Base-by-base conservation (phyloP, 2,329 filamentous ascomycete species). In the Phyllosticta ampelicida region DNA sequence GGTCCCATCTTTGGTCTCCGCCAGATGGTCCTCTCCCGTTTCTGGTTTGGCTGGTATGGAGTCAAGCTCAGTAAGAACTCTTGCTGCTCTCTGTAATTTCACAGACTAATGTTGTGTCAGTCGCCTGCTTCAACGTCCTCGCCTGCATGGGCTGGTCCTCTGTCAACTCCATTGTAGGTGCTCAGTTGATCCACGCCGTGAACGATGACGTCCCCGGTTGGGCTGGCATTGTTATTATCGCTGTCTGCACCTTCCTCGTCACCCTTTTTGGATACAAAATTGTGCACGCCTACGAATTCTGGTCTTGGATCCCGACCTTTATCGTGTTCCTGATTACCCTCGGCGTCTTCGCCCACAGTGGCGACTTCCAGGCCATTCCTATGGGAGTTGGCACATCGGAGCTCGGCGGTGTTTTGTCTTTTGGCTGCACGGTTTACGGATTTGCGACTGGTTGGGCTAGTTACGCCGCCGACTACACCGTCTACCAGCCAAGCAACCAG, bases 1-100 rank as follows among this genome's bases (percentile, higher is more conserved):
- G 87, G 88, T 2, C 85, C 88, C 2, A 74, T 75, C 9, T 90
- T 89, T 63, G 88, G 87, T 3, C 76, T 90, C 62, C 82, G 88
- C 57, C 88, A 90, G 67, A 90, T 91, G 84, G 86, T 90, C 1
- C 77, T 91, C n/a, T 84, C 85, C 10, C 78, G 87, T 36, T 90
- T 86, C 73, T 90, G 80, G 73, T 90, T 90, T 68, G 87, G 87
- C 9, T 88, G 82, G 72, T 84, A 81, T 63, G 80, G 79, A n/a
- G 83, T 84, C 29, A 87, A 86, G 70, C 70, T 88, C 63, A 81
- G 83, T 85, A 73, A 70, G 78, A 74, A 16, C 21, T n/a, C 30
- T 29, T 51, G 48, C 21, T 30, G 28, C 51, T 16, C 21, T n/a
- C 5, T 50, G 20, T 29, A 48, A 53, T 29, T 26, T 16, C 44